A percentile compares a stretch with the other conserved stretches of the same genome.
These are phyloP conservation scores for Stellera chamaejasme DNA, from an alignment of 345 rosid species.

Conservation along the genomic window DNA sequence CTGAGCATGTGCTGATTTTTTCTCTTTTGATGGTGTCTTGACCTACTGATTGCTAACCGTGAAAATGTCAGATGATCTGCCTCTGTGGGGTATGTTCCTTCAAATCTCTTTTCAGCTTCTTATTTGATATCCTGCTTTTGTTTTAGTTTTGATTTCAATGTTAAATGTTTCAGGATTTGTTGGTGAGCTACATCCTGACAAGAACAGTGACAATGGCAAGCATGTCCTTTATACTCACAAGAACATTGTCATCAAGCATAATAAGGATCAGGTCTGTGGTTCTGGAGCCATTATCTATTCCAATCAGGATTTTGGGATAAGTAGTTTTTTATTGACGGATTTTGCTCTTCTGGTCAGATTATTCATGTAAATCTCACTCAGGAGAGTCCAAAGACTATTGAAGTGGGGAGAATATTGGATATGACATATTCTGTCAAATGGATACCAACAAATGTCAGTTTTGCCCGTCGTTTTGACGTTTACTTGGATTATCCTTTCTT, in stretches of 20 bases:
- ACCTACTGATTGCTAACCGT: constrained; percentile 24
- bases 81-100: constrained; percentile 68
- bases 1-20: constrained; percentile 7
- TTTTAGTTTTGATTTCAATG: not conserved
- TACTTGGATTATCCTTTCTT: constrained; percentile 91
- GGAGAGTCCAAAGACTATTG: constrained; percentile 69
- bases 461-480: constrained; percentile 88
- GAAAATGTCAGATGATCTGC: constrained; percentile 70
- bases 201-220: constrained; percentile 65
- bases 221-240: constrained; percentile 78
- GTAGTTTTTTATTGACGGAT: constrained; percentile 1
- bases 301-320: not conserved
- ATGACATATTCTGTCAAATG: constrained; percentile 89
- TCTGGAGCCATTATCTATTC: constrained; percentile 5
- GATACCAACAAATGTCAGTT: constrained; percentile 55
- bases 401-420: constrained; percentile 51
- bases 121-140: not conserved
- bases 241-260: constrained; percentile 51
- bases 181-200: constrained; percentile 76
- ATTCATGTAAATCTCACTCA: constrained; percentile 85
- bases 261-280: constrained; percentile 75
- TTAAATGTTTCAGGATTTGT: constrained; percentile 53
- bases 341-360: constrained; percentile 36
- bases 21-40: constrained; percentile 16
- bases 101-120: not conserved